Base-by-base conservation (phyloP, 495 filamentous ascomycete species). In the Penicillium canariense region DNA sequence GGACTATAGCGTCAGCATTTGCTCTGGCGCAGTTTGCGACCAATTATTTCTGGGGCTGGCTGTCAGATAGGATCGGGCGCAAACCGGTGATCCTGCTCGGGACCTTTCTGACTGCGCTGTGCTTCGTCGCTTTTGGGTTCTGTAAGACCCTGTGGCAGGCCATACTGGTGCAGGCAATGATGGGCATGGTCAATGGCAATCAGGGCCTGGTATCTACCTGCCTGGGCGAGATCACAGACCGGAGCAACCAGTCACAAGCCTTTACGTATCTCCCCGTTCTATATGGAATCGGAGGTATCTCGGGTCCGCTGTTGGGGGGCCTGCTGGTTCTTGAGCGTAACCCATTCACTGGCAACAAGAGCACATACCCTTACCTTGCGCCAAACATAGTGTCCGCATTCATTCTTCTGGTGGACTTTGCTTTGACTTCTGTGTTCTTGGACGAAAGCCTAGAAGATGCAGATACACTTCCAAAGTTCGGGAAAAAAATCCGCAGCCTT, bases 181-280 rank as follows among this genome's bases (percentile, higher is more conserved):
- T 96, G 89, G 94, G 94, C 11, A 61, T 96, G 39, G 84, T 95
- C 20, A 97, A 97, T 66, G 94, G 95, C 10, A 98, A 98, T 59
- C 82, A 84, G 61, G 87, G 81, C 5, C 81, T 97, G 17, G 89
- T 98, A 2, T 91, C 90, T 23, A 96, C 95, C 1, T 94, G 91
- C 52, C 75, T 98, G 23, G 94, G 95, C 10, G 94, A 98, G 68
- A 87, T 98, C 52, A 98, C 94, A 1, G 93, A 97, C 63, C 84
- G 88, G 35, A 92, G 87, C 56, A 98, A 98, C 68, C 94, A 98
- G 72, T 90, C 87, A 35, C 81, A 81, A 43, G 93, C 91, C 0
- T 98, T 97, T 63, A 88, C 86, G 2, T 98, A 93, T 74, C 80
- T 98, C 14, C 94, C 94, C 0, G 86, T 96, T 34, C 82, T 98